These are phyloP conservation scores for Striga asiatica DNA, from an alignment of 257 asterid species.

Conservation along the genomic window DNA sequence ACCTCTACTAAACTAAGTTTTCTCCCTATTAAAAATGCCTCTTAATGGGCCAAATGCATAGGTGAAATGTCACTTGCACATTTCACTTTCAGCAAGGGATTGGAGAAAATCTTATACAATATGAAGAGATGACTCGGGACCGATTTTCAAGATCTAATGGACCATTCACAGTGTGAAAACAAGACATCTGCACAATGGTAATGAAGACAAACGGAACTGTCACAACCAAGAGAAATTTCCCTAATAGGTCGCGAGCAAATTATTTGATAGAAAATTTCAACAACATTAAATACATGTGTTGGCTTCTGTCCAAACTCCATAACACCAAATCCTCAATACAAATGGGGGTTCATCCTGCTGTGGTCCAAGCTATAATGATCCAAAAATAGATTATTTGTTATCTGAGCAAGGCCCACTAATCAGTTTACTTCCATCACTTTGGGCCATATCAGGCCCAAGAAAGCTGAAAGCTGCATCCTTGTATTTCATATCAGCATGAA, in stretches of 20 bases:
- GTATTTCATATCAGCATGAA: no score
- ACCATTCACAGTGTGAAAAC: neutral
- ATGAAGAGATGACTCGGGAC: neutral
- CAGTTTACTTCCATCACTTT: no score
- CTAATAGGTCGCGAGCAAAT: no score
- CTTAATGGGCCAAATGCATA: neutral
- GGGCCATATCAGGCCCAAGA: no score
- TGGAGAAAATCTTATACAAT: neutral
- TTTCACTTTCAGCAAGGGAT: neutral
- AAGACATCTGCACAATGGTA: no score
- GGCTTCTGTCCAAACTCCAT: neutral
- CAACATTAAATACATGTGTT: neutral
- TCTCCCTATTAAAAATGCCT: neutral
- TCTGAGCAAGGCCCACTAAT: no score
- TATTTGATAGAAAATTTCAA: neutral
- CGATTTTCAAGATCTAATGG: neutral
- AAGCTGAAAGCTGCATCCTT: no score
- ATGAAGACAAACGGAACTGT: no score
- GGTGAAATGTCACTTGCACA: neutral
- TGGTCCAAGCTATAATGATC: constrained; percentile 7
- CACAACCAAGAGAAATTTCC: neutral
- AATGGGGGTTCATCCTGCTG: constrained; percentile 9
- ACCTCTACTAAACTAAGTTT: no score
- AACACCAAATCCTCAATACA: no score
- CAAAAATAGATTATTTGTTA: no score